A percentile compares a stretch with the other conserved stretches of the same genome.
phyloP scores from a whole-genome alignment of 805 yeast species.

The Metschnikowia vanudenii region DNA sequence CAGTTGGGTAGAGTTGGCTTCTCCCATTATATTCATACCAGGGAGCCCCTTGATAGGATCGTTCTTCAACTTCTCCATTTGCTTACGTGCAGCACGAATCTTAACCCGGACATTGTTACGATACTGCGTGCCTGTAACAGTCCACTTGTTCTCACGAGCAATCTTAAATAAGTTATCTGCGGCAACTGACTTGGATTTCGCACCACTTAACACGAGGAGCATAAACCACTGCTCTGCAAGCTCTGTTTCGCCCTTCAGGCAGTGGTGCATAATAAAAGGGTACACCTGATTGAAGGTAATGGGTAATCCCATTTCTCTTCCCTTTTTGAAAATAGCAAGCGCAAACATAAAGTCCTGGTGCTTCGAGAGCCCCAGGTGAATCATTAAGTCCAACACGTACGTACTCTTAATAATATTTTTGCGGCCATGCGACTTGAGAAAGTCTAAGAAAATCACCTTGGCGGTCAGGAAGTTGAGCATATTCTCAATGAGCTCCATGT shows the following conservation, averaged over 20 bases:
- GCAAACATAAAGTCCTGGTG: constrained; percentile 39
- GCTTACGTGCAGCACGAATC: constrained; percentile 21
- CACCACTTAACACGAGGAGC: constrained; percentile 32
- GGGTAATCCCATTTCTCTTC: constrained; percentile 29
- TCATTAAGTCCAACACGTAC: constrained; percentile 30
- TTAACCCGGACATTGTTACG: constrained; percentile 24
- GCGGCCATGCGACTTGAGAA: constrained; percentile 17
- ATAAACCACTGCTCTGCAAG: constrained; percentile 40
- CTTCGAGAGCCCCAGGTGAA: constrained; percentile 28
- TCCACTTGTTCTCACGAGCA: constrained; percentile 38
- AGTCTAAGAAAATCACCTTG: constrained; percentile 27
- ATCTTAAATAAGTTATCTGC: constrained; percentile 31
- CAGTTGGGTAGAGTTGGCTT: not conserved
- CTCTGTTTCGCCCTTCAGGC: constrained; percentile 27
- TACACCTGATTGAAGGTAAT: constrained; percentile 39
- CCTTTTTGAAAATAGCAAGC: constrained; percentile 25
- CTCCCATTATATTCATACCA: too few relatives aligned
- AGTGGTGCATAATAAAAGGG: constrained; percentile 40
- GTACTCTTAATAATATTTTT: constrained; percentile 20
- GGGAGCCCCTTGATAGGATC: constrained; percentile 1
- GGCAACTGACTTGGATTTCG: constrained; percentile 27
- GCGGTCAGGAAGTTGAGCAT: constrained; percentile 23
- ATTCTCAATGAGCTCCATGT: constrained; percentile 19
- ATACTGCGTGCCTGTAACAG: constrained; percentile 33
- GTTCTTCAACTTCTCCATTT: constrained; percentile 5